phyloP scores from a whole-genome alignment of 495 filamentous ascomycete species.

The Coniosporium apollinis region DNA sequence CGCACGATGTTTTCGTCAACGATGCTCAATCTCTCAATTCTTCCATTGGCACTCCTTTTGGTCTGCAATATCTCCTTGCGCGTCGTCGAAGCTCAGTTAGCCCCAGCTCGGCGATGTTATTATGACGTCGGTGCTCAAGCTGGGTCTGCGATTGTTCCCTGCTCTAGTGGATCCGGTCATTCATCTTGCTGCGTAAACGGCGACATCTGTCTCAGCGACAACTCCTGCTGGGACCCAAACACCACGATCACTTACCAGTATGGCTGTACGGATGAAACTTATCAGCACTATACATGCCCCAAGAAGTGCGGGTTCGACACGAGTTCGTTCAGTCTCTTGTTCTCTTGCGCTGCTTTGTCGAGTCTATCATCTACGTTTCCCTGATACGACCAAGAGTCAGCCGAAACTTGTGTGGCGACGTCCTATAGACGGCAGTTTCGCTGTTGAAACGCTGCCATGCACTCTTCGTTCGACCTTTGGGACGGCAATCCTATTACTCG shows the following conservation, averaged over 20 bases:
- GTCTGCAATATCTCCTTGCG: too few species aligned
- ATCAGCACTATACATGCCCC: slow-evolving; percentile 4
- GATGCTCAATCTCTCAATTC: too few species aligned
- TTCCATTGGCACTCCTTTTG: too few species aligned
- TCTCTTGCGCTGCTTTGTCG: too few species aligned
- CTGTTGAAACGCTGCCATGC: slow-evolving; percentile 6
- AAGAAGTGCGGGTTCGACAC: slow-evolving; percentile 9
- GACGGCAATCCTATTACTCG: slow-evolving; percentile 5
- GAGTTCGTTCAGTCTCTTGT: slow-evolving; percentile 1
- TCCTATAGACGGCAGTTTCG: neutral
- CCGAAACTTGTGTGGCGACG: slow-evolving; percentile 4
- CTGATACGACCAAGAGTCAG: slow-evolving; percentile 1
- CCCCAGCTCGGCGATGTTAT: too few species aligned
- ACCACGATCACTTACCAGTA: slow-evolving; percentile 8
- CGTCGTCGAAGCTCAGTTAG: too few species aligned
- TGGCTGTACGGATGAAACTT: slow-evolving; percentile 8
- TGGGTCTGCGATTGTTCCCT: too few species aligned
- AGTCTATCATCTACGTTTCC: neutral
- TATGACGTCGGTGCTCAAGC: too few species aligned
- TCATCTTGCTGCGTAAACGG: slow-evolving; percentile 6
- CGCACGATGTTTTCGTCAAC: too few species aligned
- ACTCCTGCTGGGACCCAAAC: slow-evolving; percentile 7
- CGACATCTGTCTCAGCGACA: slow-evolving; percentile 7
- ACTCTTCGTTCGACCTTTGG: slow-evolving; percentile 8
- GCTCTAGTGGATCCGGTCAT: slow-evolving; percentile 19